Conservation (phyloP, 2,329 filamentous ascomycete genomes). For the Cucurbitaria berberidis region DNA sequence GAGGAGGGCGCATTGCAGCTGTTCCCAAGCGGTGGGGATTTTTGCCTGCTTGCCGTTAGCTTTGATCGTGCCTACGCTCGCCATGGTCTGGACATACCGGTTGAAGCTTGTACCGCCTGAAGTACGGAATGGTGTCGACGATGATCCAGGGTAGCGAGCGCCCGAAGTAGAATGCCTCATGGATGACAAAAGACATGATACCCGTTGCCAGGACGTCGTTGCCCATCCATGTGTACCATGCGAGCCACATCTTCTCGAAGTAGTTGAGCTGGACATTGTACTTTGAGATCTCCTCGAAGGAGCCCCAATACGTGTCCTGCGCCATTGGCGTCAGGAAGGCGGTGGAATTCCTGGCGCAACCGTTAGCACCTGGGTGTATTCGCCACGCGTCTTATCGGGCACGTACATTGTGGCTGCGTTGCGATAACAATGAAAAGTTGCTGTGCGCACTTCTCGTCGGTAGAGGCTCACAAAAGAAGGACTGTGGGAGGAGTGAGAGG, state of each 20-base stretch:
- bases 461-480: slow-evolving; percentile 15
- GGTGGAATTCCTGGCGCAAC: slow-evolving; percentile 44
- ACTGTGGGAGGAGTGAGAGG: slow-evolving; percentile 5
- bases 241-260: slow-evolving; percentile 86
- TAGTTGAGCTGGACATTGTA: slow-evolving; percentile 87
- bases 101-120: slow-evolving; percentile 95
- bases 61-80: neutral
- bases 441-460: slow-evolving; percentile 3
- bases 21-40: slow-evolving; percentile 89
- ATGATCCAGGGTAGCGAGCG: slow-evolving; percentile 90
- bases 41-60: slow-evolving; percentile 64
- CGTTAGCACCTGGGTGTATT: slow-evolving; percentile 25
- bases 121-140: slow-evolving; percentile 84
- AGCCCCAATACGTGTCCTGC: slow-evolving; percentile 68
- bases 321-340: slow-evolving; percentile 45
- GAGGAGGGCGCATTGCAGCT: slow-evolving; percentile 91
- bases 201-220: slow-evolving; percentile 96
- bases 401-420: slow-evolving; percentile 34
- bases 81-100: slow-evolving; percentile 61
- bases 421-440: slow-evolving; percentile 15
- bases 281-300: slow-evolving; percentile 68
- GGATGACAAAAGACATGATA: slow-evolving; percentile 96
- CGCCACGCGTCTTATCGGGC: slow-evolving; percentile 9
- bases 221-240: slow-evolving; percentile 98
- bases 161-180: slow-evolving; percentile 94